phyloP scores from a whole-genome alignment of 2,329 filamentous ascomycete genomes.

The Penicillium italicum region DNA sequence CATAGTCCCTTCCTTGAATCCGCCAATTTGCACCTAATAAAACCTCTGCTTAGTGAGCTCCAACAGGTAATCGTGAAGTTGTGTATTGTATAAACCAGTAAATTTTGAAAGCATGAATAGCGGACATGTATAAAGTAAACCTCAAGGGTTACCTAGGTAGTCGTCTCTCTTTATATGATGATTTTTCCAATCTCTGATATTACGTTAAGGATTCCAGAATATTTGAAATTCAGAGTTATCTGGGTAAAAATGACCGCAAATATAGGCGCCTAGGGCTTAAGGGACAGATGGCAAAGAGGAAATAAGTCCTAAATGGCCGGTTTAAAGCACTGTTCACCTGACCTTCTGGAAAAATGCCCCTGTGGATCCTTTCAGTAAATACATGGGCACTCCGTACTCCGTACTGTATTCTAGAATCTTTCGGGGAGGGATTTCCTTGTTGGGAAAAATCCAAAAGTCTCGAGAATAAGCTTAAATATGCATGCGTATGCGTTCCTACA shows the following conservation, averaged over 20 bases:
- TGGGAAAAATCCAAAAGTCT: background rate
- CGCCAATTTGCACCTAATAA: too few relatives aligned
- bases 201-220: too few relatives aligned
- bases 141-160: too few relatives aligned
- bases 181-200: too few relatives aligned
- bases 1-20: background rate
- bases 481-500: too few relatives aligned
- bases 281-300: background rate
- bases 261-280: too few relatives aligned
- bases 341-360: background rate
- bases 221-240: background rate
- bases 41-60: background rate
- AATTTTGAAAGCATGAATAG: background rate
- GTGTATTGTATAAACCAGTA: background rate
- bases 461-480: background rate
- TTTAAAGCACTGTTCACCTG: background rate
- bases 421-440: background rate
- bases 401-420: background rate
- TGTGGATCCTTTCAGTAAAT: background rate
- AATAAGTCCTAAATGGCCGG: background rate
- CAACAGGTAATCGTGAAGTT: background rate
- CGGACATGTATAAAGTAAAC: background rate
- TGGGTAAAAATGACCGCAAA: too few relatives aligned
- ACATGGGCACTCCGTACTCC: background rate
- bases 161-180: too few relatives aligned